Evolutionary conservation across 371 early-diverging fungal species (phyloP).

Genomic region (Entomophthora muscae): DNA sequence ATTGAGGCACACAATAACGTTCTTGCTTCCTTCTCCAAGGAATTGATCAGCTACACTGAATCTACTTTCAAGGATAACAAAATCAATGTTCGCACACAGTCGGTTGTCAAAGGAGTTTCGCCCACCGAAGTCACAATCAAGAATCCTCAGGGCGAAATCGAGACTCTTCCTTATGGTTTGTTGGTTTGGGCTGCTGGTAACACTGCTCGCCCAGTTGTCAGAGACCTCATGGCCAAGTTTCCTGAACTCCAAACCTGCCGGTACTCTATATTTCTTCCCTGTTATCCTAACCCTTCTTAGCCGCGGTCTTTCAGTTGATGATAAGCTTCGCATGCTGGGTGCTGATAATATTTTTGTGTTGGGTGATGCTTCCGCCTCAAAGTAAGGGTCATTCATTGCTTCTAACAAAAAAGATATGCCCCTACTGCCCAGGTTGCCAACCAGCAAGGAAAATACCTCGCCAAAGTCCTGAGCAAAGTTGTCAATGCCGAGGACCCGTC

Average conservation of each 20-base stretch:
- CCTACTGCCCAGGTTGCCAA: constrained; percentile 89
- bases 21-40: constrained; percentile 71
- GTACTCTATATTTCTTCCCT: constrained; percentile 11
- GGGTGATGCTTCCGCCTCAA: constrained; percentile 76
- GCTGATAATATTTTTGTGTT: constrained; percentile 57
- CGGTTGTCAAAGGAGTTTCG: constrained; percentile 74
- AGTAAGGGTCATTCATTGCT: constrained; percentile 12
- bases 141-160: constrained; percentile 39
- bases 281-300: constrained; percentile 5
- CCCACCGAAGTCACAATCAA: constrained; percentile 62
- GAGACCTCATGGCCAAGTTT: constrained; percentile 49
- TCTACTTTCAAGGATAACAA: constrained; percentile 68
- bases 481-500: constrained; percentile 25
- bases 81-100: constrained; percentile 67
- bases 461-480: constrained; percentile 38
- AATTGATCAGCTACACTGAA: constrained; percentile 81
- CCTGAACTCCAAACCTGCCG: constrained; percentile 50
- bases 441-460: constrained; percentile 75
- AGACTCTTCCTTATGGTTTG: constrained; percentile 66
- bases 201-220: constrained; percentile 61
- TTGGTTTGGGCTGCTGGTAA: constrained; percentile 93
- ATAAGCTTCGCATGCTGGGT: constrained; percentile 59
- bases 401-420: constrained; percentile 25
- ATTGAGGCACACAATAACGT: constrained; percentile 79
- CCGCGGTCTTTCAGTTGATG: constrained; percentile 72